Evolutionary conservation across 2,329 filamentous ascomycete species (phyloP), one percentile per base, ranked within the genome.

Genomic region (Sclerotinia minor): DNA sequence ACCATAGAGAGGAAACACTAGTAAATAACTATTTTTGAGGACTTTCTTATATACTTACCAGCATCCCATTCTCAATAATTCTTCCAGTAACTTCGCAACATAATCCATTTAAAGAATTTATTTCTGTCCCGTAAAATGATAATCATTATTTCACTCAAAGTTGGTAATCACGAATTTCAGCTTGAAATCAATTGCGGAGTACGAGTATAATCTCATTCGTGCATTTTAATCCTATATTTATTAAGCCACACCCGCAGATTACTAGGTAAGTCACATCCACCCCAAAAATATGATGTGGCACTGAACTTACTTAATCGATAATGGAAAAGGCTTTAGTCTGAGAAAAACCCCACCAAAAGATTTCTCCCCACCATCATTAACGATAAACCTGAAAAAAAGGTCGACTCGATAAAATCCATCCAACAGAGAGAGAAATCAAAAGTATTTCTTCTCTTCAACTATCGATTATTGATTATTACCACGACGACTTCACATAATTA

Each of bases 261-360:
- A 50, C n/a, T 58, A 44, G 0, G 4, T 29, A 41, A 13, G 5
- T 17, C 15, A 15, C 9, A 5, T 11, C 29, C 6, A n/a, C 9
- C 9, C 53, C 2, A n/a, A 35, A 41, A 41, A 41, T 41, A n/a
- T 21, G 19, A n/a, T 32, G 29, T 35, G 53, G 29, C 29, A 55
- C 53, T 55, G n/a, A 21, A 47, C 17, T 47, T 35, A 55, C 55
- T 60, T 19, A 50, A 61, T 61, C 58, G 45, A 61, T 61, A 61
- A 50, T 61, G 58, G 50, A 49, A 59, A 60, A 61, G 29, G 35
- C 35, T n/a, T 75, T 0, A 81, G 79, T 49, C 21, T 64, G 24
- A 64, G 49, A 53, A 65, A 65, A 65, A 50, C 64, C 64, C 64
- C 64, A 66, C 64, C 54, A 60, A 55, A 45, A 59, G 44, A 66